Base-by-base conservation (phyloP, 2,329 filamentous ascomycete species). In the Colletotrichum salicis region DNA sequence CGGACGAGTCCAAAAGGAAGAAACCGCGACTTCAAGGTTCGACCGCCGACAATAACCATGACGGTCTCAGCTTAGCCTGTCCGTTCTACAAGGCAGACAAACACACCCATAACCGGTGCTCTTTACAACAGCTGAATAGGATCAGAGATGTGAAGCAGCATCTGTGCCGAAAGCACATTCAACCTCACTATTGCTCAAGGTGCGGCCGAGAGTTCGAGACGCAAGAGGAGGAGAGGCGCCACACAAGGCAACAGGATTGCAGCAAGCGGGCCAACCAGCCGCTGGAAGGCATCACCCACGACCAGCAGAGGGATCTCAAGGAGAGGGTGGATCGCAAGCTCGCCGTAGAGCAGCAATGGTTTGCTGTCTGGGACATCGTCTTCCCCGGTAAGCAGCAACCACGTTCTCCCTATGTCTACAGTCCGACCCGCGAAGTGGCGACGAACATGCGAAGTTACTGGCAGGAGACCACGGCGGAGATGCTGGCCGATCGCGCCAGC, bases 91-190 rank as follows among this genome's bases (percentile, higher is more conserved):
- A 48, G 8, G 8, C 1, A 3, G 24, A 66, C 8, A 29, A 13
- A 7, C 13, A 8, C 10, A 60, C n/a, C 3, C 37, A 70, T 8
- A 41, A 61, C 8, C 35, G 41, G 15, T 70, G 67, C 10, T 24
- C 45, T 8, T 59, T 19, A 13, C 6, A 41, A 1, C 15, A 37
- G 6, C 13, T 55, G 7, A 66, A 31, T 3, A 51, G 62, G 2
- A 37, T 37, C 27, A 55, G 56, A 24, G 55, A 70, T 7, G 62
- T 66, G 1, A 70, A 70, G 15, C 67, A 70, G 33, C 67, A 70
- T 55, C 4, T 66, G 1, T 10, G 1, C 1, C 5, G 67, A 4
- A 60, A 15, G 3, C 33, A 66, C 0, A 55, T 31, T 24, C 62
- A 59, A 22, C 15, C 41, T 3, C 48, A 24, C 11, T 70, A 51